Percentiles rank a stretch among this genome's conserved stretches.
These are phyloP conservation scores for Colletotrichum sojae DNA, from an alignment of 2,329 filamentous ascomycete species.

Conservation along the genomic window DNA sequence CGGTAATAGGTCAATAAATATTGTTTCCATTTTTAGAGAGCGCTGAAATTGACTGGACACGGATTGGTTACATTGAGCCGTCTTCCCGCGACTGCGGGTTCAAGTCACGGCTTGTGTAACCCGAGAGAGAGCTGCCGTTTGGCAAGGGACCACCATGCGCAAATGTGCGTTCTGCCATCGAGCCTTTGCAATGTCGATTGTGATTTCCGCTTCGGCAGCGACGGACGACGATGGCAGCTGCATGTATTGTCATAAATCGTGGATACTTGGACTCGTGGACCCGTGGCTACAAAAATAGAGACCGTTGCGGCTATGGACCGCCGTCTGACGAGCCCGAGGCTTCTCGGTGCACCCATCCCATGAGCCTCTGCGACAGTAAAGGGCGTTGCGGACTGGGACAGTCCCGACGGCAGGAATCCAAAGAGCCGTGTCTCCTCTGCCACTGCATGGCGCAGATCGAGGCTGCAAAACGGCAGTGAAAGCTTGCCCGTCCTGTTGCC, in stretches of 20 bases:
- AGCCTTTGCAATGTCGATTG: background rate
- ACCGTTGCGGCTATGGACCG: slow-evolving; percentile 7
- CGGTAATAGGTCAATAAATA: slow-evolving; percentile 15
- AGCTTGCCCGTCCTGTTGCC: slow-evolving; percentile 21
- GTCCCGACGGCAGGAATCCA: slow-evolving; percentile 9
- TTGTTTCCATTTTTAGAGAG: slow-evolving; percentile 33
- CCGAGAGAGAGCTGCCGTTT: slow-evolving; percentile 2
- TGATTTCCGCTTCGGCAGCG: background rate
- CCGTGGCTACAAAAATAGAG: background rate
- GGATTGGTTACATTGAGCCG: slow-evolving; percentile 10
- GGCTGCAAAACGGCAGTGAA: slow-evolving; percentile 27
- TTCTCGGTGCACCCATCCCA: background rate
- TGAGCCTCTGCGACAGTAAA: background rate
- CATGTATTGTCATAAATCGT: no score
- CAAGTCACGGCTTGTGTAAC: slow-evolving; percentile 25
- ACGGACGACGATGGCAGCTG: no score
- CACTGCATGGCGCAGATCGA: slow-evolving; percentile 14
- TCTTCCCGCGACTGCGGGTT: slow-evolving; percentile 20
- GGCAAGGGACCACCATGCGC: background rate
- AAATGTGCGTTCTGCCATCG: background rate
- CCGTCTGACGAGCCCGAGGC: background rate
- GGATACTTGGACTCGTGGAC: background rate
- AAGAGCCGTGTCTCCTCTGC: background rate
- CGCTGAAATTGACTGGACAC: slow-evolving; percentile 4
- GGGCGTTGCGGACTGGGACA: background rate